phyloP scores from a whole-genome alignment of 2,329 filamentous ascomycete species.

The Decorospora gaudefroyi region DNA sequence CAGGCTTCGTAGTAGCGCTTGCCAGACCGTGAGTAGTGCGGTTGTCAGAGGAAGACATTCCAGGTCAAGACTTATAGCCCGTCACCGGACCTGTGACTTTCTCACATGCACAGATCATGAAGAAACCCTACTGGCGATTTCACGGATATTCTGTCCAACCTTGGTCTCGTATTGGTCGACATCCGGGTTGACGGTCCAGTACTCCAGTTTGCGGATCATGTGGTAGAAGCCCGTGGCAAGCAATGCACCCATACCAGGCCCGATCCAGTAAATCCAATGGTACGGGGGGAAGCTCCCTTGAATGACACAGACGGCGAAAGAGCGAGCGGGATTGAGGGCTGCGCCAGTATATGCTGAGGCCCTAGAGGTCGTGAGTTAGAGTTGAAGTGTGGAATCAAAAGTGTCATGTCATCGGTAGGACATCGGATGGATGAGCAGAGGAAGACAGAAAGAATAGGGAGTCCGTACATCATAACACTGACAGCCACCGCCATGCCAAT shows the following conservation, averaged over 20 bases:
- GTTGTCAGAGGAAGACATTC: too few relatives aligned
- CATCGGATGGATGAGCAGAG: too few relatives aligned
- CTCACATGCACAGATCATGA: too few relatives aligned
- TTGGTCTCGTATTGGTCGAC: conserved; percentile 2
- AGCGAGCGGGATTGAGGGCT: not conserved
- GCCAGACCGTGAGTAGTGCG: too few relatives aligned
- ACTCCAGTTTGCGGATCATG: conserved; percentile 1
- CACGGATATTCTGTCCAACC: not conserved
- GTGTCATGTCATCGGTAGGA: too few relatives aligned
- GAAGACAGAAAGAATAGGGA: too few relatives aligned
- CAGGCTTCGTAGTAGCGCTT: too few relatives aligned
- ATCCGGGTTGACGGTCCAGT: not conserved
- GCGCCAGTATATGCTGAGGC: conserved; percentile 1
- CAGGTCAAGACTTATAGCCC: too few relatives aligned
- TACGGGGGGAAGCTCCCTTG: not conserved
- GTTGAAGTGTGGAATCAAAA: too few relatives aligned
- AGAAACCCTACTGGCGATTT: conserved; percentile 3
- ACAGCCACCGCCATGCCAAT: not conserved
- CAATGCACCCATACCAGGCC: not conserved
- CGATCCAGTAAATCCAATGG: conserved; percentile 1
- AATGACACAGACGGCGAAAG: not conserved
- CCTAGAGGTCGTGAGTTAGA: not conserved
- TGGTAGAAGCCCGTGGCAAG: not conserved
- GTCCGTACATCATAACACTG: too few relatives aligned
- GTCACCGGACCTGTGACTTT: too few relatives aligned